Conservation (phyloP, 805 yeast genomes). For the Candida sithepensis region DNA sequence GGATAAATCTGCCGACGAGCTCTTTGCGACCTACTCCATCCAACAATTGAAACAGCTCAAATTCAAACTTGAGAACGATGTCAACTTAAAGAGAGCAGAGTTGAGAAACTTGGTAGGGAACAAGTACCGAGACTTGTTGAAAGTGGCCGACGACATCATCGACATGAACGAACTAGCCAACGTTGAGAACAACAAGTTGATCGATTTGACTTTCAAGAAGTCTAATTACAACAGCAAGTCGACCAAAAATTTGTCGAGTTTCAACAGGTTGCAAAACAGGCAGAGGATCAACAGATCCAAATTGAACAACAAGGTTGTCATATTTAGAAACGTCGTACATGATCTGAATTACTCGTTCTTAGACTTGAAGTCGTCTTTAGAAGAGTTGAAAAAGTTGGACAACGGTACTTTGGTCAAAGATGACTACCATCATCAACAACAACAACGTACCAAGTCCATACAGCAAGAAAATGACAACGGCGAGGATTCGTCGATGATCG, state of each 20-base stretch:
- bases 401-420: not conserved
- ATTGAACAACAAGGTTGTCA: slow-evolving; percentile 11
- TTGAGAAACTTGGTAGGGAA: slow-evolving; percentile 31
- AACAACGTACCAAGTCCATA: too few relatives aligned
- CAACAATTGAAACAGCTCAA: slow-evolving; percentile 26
- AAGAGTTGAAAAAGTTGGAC: slow-evolving; percentile 3
- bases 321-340: slow-evolving; percentile 26
- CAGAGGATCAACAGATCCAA: slow-evolving; percentile 10
- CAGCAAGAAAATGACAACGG: not conserved
- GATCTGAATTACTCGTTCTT: slow-evolving; percentile 22
- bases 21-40: slow-evolving; percentile 28
- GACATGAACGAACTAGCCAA: slow-evolving; percentile 29
- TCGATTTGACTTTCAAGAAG: slow-evolving; percentile 27
- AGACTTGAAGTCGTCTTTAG: slow-evolving; percentile 11
- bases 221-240: slow-evolving; percentile 25
- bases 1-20: slow-evolving; percentile 19
- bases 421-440: not conserved
- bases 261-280: slow-evolving; percentile 9
- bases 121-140: slow-evolving; percentile 33
- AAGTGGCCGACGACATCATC: slow-evolving; percentile 36
- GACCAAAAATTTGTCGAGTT: slow-evolving; percentile 20
- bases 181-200: slow-evolving; percentile 23
- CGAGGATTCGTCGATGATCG: slow-evolving; percentile 7
- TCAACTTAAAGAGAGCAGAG: slow-evolving; percentile 20
- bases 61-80: slow-evolving; percentile 18